Evolutionary conservation across 2,329 filamentous ascomycete species (phyloP), one percentile per base, ranked within the genome.

Genomic region (Exophiala dermatitidis): DNA sequence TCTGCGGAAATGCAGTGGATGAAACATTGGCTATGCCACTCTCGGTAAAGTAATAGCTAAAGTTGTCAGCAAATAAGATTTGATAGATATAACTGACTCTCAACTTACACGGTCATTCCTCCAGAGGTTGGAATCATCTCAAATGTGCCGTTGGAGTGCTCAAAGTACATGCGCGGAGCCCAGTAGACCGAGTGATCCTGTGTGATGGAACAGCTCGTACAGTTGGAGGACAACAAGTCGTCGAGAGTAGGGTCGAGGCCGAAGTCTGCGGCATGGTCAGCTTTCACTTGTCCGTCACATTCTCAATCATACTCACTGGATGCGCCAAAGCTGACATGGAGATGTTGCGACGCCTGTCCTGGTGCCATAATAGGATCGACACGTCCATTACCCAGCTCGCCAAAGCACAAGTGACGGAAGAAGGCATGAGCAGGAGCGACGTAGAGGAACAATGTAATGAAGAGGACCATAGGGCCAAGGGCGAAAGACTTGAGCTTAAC

Each of bases 111-210:
- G 66, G 94, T 82, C 81, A 94, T 88, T 59, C 90, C 88, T 57
- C 89, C 88, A 47, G 85, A 79, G 67, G 93, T 83, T 1, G 78
- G 70, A 43, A 95, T 87, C 52, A 86, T 69, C 63, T 86, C 79
- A 47, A 81, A 81, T 52, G 82, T 74, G 53, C 85, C 81, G 61
- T 86, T 85, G 8, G 71, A 65, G 64, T 90, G 80, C 66, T 83
- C 70, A 69, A 95, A 95, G 73, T 91, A 90, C 59, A 95, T 66
- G 1, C 80, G 72, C 0, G 90, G 90, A 48, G 83, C 81, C 88
- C 89, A 95, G 73, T 95, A 95, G 32, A 82, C 83, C n/a, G 88
- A 95, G 72, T 83, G 85, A 71, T 95, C 90, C 71, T 91, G 77
- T 36, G 75, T 82, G 40, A 94, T 85, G 52, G 78, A 81, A 67